phyloP scores from a whole-genome alignment of 2,329 filamentous ascomycete species.

The Laburnicola sp. region DNA sequence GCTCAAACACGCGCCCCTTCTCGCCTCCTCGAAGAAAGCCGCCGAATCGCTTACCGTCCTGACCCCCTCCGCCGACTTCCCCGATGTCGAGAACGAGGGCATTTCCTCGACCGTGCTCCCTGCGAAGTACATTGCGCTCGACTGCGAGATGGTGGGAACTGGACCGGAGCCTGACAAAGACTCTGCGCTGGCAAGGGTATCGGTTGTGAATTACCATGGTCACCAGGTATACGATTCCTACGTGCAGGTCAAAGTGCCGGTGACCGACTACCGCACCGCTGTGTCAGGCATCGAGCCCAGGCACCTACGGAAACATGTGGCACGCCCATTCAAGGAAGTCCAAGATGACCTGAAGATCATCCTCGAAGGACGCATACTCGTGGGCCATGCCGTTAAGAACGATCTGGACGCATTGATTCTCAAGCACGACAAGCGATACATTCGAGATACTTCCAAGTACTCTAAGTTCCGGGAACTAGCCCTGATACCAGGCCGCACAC shows the following conservation, averaged over 20 bases:
- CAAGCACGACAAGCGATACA: conserved; percentile 75
- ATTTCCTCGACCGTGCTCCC: conserved; percentile 62
- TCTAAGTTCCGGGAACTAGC: conserved; percentile 71
- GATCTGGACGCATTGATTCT: conserved; percentile 74
- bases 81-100: conserved; percentile 50
- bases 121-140: conserved; percentile 89
- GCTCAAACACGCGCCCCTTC: conserved; percentile 52
- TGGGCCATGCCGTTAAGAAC: conserved; percentile 83
- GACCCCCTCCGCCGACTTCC: conserved; percentile 44
- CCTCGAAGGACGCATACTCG: conserved; percentile 70
- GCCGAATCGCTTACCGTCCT: conserved; percentile 58
- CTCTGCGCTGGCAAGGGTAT: conserved; percentile 82
- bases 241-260: conserved; percentile 73
- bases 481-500: conserved; percentile 64
- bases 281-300: conserved; percentile 80
- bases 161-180: conserved; percentile 65
- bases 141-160: conserved; percentile 98
- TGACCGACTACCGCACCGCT: conserved; percentile 87
- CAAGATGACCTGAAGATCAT: conserved; percentile 71
- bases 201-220: conserved; percentile 91
- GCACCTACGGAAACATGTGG: conserved; percentile 62
- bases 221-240: conserved; percentile 93
- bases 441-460: conserved; percentile 82
- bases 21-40: conserved; percentile 56
- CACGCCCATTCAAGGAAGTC: conserved; percentile 69